Evolutionary conservation across 2,329 filamentous ascomycete genomes (phyloP).

Genomic region (Pseudogymnoascus sp.): DNA sequence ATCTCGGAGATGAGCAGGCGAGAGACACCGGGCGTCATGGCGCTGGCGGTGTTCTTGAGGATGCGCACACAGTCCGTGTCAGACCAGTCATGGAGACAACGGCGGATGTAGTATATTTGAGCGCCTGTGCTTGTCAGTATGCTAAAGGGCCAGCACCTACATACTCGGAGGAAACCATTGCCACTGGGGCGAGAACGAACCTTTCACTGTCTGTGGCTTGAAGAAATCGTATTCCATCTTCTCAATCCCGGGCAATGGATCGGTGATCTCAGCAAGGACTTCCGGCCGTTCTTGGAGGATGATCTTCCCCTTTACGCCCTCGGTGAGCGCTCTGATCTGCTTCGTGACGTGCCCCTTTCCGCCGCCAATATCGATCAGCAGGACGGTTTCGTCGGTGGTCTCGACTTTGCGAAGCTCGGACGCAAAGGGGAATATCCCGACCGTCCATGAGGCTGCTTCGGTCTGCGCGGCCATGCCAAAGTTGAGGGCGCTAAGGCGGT

Average conservation of each 20-base stretch:
- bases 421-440: slow-evolving; percentile 22
- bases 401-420: slow-evolving; percentile 17
- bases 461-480: slow-evolving; percentile 22
- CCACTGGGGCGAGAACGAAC: background rate
- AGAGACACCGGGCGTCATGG: slow-evolving; percentile 27
- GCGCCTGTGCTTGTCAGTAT: slow-evolving; percentile 20
- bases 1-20: slow-evolving; percentile 26
- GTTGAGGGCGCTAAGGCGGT: slow-evolving; percentile 25
- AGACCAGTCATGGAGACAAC: slow-evolving; percentile 36
- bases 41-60: slow-evolving; percentile 26
- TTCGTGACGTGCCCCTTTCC: slow-evolving; percentile 16
- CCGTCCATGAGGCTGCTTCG: slow-evolving; percentile 12
- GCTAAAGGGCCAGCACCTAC: background rate
- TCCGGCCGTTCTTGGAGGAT: slow-evolving; percentile 18
- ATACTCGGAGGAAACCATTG: background rate
- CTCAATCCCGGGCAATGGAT: slow-evolving; percentile 19
- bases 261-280: slow-evolving; percentile 12
- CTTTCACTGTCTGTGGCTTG: slow-evolving; percentile 25
- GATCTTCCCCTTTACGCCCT: slow-evolving; percentile 15
- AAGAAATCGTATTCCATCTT: slow-evolving; percentile 29
- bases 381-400: slow-evolving; percentile 21
- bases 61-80: slow-evolving; percentile 30
- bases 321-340: slow-evolving; percentile 14
- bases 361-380: slow-evolving; percentile 19
- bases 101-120: slow-evolving; percentile 31